phyloP scores from a whole-genome alignment of 2,329 filamentous ascomycete species.

The Raffaelea albimanens region DNA sequence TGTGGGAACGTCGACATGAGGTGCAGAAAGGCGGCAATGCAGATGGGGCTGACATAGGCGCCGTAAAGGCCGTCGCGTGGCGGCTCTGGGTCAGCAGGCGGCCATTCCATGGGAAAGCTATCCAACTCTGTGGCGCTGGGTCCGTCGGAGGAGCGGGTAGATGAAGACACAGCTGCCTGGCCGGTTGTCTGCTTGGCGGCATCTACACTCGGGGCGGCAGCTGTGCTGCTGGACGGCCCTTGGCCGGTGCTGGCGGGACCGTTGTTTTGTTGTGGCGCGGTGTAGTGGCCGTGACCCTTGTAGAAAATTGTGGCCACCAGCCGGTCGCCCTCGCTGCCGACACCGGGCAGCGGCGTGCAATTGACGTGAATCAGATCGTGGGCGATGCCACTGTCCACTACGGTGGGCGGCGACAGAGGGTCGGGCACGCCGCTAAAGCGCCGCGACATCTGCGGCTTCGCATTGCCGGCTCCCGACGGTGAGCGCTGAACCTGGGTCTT shows the following conservation, averaged over 20 bases:
- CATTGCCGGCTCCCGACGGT: background rate
- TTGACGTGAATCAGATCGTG: constrained; percentile 56
- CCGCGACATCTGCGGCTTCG: constrained; percentile 28
- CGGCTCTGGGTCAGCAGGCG: constrained; percentile 10
- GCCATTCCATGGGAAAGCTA: constrained; percentile 13
- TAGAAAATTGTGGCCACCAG: constrained; percentile 58
- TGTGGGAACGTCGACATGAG: constrained; percentile 55
- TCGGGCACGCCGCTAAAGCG: constrained; percentile 53
- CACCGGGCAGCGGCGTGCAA: constrained; percentile 44
- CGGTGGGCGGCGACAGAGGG: constrained; percentile 46
- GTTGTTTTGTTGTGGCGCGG: no score
- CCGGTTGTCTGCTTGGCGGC: background rate
- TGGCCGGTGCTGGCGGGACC: no score
- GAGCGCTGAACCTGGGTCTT: background rate
- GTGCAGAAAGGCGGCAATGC: constrained; percentile 56
- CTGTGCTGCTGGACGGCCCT: no score
- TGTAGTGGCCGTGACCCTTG: constrained; percentile 27
- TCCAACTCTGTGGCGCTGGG: constrained; percentile 48
- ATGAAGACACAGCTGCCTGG: constrained; percentile 11
- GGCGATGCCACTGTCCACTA: constrained; percentile 52
- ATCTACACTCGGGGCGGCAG: no score
- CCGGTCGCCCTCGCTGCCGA: constrained; percentile 30
- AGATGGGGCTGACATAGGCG: constrained; percentile 55
- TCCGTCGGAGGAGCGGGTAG: constrained; percentile 46
- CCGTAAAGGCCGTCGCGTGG: constrained; percentile 57